Evolutionary conservation across 768 basidiomycete genomes (phyloP).

Genomic region (Aureoboletus auriporus): DNA sequence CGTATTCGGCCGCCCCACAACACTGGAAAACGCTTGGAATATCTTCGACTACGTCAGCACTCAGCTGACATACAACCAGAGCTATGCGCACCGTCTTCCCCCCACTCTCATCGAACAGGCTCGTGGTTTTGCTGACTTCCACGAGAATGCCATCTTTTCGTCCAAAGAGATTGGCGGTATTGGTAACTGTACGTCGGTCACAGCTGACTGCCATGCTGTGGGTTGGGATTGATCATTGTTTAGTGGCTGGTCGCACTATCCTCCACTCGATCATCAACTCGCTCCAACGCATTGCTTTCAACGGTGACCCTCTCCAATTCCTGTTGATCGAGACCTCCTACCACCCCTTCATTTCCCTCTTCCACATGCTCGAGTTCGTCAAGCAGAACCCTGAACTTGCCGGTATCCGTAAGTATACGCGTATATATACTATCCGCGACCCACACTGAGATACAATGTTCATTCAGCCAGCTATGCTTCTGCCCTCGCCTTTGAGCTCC

Average conservation of each 20-base stretch:
- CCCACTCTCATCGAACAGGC: slow-evolving; percentile 75
- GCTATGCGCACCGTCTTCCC: slow-evolving; percentile 75
- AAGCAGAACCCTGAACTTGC: slow-evolving; percentile 54
- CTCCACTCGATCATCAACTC: slow-evolving; percentile 67
- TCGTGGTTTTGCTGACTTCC: slow-evolving; percentile 71
- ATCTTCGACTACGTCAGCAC: slow-evolving; percentile 77
- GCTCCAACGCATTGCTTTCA: slow-evolving; percentile 75
- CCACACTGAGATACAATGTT: slow-evolving; percentile 9
- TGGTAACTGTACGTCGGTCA: slow-evolving; percentile 63
- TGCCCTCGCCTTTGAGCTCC: slow-evolving; percentile 75
- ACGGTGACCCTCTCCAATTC: slow-evolving; percentile 76
- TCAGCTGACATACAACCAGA: slow-evolving; percentile 76
- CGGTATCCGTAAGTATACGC: slow-evolving; percentile 55
- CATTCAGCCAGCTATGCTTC: slow-evolving; percentile 64
- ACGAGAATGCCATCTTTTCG: slow-evolving; percentile 74
- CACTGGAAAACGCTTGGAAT: slow-evolving; percentile 74
- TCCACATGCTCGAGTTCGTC: slow-evolving; percentile 68
- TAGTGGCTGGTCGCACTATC: slow-evolving; percentile 81
- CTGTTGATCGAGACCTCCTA: slow-evolving; percentile 78
- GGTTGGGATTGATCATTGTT: slow-evolving; percentile 6
- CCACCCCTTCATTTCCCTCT: slow-evolving; percentile 87
- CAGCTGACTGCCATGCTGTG: background rate
- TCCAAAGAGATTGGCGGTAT: slow-evolving; percentile 57
- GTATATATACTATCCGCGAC: background rate
- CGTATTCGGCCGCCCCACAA: slow-evolving; percentile 63